These are phyloP conservation scores for Beauveria asiatica DNA, from an alignment of 2,329 filamentous ascomycete species.

Conservation along the genomic window DNA sequence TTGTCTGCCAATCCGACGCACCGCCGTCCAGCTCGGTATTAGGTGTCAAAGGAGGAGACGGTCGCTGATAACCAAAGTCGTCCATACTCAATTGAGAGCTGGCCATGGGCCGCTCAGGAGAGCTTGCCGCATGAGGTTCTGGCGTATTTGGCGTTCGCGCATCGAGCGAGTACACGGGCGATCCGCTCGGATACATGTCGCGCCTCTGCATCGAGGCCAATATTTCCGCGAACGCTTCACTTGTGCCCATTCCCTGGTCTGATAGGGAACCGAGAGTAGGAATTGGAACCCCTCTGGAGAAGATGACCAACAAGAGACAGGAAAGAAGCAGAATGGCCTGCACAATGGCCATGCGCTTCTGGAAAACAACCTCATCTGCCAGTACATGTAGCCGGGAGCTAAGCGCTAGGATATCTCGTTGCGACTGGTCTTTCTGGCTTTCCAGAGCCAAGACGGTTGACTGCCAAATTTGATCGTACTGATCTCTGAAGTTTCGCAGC, in stretches of 20 bases:
- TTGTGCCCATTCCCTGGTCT: constrained; percentile 18
- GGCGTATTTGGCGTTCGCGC: neutral
- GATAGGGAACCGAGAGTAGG: constrained; percentile 23
- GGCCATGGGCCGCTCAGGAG: neutral
- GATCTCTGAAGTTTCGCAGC: constrained; percentile 64
- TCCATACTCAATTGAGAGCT: neutral
- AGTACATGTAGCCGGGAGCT: constrained; percentile 74
- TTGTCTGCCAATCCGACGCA: constrained; percentile 2
- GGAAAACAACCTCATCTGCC: constrained; percentile 82
- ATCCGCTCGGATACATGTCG: constrained; percentile 6
- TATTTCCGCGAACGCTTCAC: constrained; percentile 17
- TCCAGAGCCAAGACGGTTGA: constrained; percentile 88
- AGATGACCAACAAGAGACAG: constrained; percentile 81
- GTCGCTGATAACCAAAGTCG: constrained; percentile 9
- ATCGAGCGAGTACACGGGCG: neutral
- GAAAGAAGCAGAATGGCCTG: constrained; percentile 82
- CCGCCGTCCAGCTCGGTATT: neutral
- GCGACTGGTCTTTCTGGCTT: constrained; percentile 74
- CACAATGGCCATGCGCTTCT: constrained; percentile 87
- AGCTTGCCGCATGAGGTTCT: neutral
- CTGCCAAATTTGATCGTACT: constrained; percentile 96
- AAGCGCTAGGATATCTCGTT: constrained; percentile 75
- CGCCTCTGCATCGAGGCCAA: constrained; percentile 14
- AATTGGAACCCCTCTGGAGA: constrained; percentile 47
- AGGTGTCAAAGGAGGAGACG: constrained; percentile 10